Evolutionary conservation across 192 early-diverging fungal species (phyloP), one percentile per base, ranked within the genome.

Genomic region (Coemansia reversa): DNA sequence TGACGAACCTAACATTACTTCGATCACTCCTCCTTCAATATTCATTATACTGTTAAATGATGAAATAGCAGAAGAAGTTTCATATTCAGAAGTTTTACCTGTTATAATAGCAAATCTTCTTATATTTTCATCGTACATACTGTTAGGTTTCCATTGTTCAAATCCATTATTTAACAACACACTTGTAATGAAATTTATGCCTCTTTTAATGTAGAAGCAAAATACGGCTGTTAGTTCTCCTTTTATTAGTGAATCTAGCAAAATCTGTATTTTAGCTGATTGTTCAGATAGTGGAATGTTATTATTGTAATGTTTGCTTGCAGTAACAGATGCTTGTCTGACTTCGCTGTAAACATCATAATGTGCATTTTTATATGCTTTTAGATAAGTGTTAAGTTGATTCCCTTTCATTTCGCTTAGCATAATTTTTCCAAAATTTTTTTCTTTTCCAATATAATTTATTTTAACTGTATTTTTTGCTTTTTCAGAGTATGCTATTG

Each of bases 401-500:
- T 24, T 22, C 18, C 63, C 63, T 65, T 56, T 32, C 63, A 65
- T 65, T 42, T 57, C 39, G 19, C 63, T 65, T 29, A 57, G 53
- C 53, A 42, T 42, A n/a, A 57, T 29, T 16, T 57, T 51, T 42
- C 63, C 63, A 65, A 65, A 57, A 54, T 48, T 27, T 42, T 56
- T 42, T n/a, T 65, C 56, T 42, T 55, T 57, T 59, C 63, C 63
- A 25, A 65, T 28, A 65, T 60, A 59, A 19, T 28, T 54, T 42
- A 32, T 65, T 65, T 65, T 28, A 25, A 65, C 63, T 35, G 35
- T 55, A 18, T 30, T 27, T 20, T 60, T 57, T 11, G 47, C 35
- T 9, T 54, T 57, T 65, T 65, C 63, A 24, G 63, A 65, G 23
- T 65, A 65, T 55, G 63, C 63, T 42, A 65, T 57, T 56, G 63